Percentiles rank a stretch among this genome's conserved stretches.
These are phyloP conservation scores for Drechmeria coniospora DNA, from an alignment of 2,329 filamentous ascomycete genomes.

Conservation along the genomic window DNA sequence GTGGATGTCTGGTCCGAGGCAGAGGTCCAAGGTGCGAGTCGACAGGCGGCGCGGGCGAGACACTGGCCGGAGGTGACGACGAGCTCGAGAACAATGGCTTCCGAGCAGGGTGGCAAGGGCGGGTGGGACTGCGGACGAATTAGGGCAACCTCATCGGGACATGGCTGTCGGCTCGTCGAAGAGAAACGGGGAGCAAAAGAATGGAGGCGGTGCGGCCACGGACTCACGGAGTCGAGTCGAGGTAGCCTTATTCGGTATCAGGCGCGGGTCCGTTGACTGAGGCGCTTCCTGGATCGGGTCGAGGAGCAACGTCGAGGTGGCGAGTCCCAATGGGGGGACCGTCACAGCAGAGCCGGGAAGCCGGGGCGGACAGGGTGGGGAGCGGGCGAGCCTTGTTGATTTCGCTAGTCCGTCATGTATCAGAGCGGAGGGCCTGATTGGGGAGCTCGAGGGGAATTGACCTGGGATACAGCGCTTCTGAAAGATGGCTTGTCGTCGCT, in stretches of 20 bases:
- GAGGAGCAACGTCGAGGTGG: slow-evolving; percentile 3
- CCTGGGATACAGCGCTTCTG: no score
- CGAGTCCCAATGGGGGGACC: slow-evolving; percentile 4
- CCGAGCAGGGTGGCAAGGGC: slow-evolving; percentile 25
- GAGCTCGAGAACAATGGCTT: slow-evolving; percentile 25
- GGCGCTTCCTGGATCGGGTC: slow-evolving; percentile 5
- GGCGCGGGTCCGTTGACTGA: slow-evolving; percentile 4
- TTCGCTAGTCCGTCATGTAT: slow-evolving; percentile 6
- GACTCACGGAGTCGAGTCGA: slow-evolving; percentile 1
- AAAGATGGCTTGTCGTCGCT: no score
- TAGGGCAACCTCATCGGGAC: slow-evolving; percentile 30
- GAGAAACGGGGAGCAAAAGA: slow-evolving; percentile 2
- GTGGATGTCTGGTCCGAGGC: slow-evolving; percentile 22
- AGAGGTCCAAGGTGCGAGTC: slow-evolving; percentile 5
- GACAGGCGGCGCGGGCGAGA: slow-evolving; percentile 6
- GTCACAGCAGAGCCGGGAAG: slow-evolving; percentile 3
- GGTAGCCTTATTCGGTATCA: slow-evolving; percentile 6
- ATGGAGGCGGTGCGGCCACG: neutral
- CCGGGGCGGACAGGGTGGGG: slow-evolving; percentile 9
- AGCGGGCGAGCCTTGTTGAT: slow-evolving; percentile 6
- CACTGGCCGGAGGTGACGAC: slow-evolving; percentile 30
- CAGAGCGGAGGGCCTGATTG: slow-evolving; percentile 9
- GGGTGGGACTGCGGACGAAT: slow-evolving; percentile 25
- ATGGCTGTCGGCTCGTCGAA: slow-evolving; percentile 15
- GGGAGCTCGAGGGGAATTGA: slow-evolving; percentile 5